These are phyloP conservation scores for Cordia subcordata DNA, from an alignment of 257 asterid genomes.

Conservation along the genomic window DNA sequence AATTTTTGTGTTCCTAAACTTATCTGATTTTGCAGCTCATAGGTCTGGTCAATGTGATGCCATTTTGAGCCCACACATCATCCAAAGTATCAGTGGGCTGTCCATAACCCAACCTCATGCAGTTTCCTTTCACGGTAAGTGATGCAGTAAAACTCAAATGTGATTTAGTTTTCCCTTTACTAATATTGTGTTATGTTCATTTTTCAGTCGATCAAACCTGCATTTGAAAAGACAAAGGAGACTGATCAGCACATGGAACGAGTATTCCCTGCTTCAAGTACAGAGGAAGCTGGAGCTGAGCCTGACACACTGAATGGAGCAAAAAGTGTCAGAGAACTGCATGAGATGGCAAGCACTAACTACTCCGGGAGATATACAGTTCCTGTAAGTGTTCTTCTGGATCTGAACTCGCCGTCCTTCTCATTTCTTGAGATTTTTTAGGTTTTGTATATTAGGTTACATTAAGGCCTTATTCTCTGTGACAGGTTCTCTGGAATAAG, in stretches of 20 bases:
- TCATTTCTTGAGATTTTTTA: not conserved
- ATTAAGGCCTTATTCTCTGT: slow-evolving; percentile 1
- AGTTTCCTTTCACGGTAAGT: slow-evolving; percentile 71
- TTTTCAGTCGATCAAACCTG: slow-evolving; percentile 71
- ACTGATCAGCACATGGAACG: slow-evolving; percentile 92
- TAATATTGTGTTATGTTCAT: not conserved
- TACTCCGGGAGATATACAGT: slow-evolving; percentile 83
- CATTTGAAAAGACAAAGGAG: slow-evolving; percentile 86
- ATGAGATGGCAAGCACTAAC: slow-evolving; percentile 74
- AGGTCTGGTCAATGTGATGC: no score
- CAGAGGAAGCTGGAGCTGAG: slow-evolving; percentile 74
- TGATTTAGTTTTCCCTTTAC: not conserved
- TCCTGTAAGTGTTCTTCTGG: slow-evolving; percentile 45
- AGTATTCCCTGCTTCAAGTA: slow-evolving; percentile 65
- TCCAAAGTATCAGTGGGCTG: no score
- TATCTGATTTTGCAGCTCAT: no score
- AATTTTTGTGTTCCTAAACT: no score
- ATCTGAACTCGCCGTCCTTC: slow-evolving; percentile 1
- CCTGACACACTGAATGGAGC: slow-evolving; percentile 74
- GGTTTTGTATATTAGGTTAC: slow-evolving; percentile 3
- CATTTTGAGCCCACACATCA: no score
- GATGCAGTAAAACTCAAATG: not conserved
- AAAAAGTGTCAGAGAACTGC: slow-evolving; percentile 62
- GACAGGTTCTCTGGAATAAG: slow-evolving; percentile 93
- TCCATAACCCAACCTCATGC: no score